Evolutionary conservation across 176 grass and related monocot genomes (phyloP).

Genomic region (Zoysia japonica): DNA sequence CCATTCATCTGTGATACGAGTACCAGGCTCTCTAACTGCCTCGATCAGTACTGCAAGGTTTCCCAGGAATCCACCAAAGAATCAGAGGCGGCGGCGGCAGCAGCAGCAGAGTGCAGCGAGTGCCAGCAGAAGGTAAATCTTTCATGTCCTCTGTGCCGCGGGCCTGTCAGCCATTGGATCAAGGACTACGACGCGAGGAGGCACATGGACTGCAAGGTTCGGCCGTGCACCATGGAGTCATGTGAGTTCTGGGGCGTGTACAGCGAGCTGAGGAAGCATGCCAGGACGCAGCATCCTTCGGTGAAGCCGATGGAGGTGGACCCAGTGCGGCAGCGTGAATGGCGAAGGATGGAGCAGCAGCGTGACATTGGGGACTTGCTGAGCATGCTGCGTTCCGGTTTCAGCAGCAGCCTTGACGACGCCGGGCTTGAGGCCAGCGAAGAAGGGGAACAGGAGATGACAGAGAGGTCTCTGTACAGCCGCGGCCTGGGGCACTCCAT

Average conservation of each 20-base stretch:
- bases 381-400: constrained; percentile 70
- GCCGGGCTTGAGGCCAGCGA: constrained; percentile 14
- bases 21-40: constrained; percentile 73
- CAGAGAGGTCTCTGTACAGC: constrained; percentile 18
- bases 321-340: constrained; percentile 67
- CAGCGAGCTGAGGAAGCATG: constrained; percentile 71
- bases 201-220: constrained; percentile 65
- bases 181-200: constrained; percentile 58
- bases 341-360: constrained; percentile 83
- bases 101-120: constrained; percentile 35
- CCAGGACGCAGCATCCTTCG: constrained; percentile 67
- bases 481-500: constrained; percentile 44
- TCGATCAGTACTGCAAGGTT: constrained; percentile 68
- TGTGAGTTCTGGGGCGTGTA: constrained; percentile 72
- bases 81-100: background rate
- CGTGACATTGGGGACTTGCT: constrained; percentile 79
- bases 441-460: constrained; percentile 46
- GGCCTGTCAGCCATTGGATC: constrained; percentile 59
- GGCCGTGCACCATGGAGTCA: constrained; percentile 66
- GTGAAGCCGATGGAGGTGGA: constrained; percentile 72
- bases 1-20: constrained; percentile 87
- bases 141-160: constrained; percentile 69
- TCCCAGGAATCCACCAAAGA: constrained; percentile 65
- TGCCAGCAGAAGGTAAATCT: constrained; percentile 44
- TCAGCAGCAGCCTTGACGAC: constrained; percentile 33